Base-by-base conservation (phyloP, 169 alveolate species). In the Cryptosporidium tyzzeri region DNA sequence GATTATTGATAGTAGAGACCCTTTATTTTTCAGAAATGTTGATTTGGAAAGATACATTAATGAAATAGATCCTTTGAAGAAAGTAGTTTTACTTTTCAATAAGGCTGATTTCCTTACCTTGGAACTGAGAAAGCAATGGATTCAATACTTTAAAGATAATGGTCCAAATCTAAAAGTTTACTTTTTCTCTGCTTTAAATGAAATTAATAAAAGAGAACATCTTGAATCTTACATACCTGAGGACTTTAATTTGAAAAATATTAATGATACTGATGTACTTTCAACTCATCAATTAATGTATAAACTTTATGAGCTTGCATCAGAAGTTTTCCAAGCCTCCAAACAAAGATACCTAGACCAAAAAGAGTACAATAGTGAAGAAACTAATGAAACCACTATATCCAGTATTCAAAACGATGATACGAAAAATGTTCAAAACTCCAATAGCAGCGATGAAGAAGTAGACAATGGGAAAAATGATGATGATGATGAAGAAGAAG, bases 1-100 rank as follows among this genome's bases (percentile, higher is more conserved):
- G 91, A 97, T 99, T 39, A 96, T 98, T 14, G 99, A 99, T 93
- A 98, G 99, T 6, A 93, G 99, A 85, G 97, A 98, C 91, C 99
- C 99, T 21, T 93, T 97, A 58, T 98, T 98, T 95, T 98, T 93
- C 93, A 91, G 97, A 50, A 93, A 95, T 86, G 84, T 69, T 35
- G 99, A 97, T 86, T 92, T 97, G 62, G 99, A 96, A 62, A 91
- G 67, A 33, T 98, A 97, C 91, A 93, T 96, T 39, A 94, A 95
- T 71, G 98, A 97, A 80, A 96, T 96, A 5, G 97, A 96, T 86
- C 68, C 91, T n/a, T 71, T 96, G 84, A 97, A 97, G 91, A 93
- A 94, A 53, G 93, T 95, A 62, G 87, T 97, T 80, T 91, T 97
- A 61, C 91, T 97, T 6, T 89, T 98, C 59, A 98, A 98, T 92